These are phyloP conservation scores for Malassezia globosa DNA, from an alignment of 1,284 basidiomycete species.

Conservation along the genomic window DNA sequence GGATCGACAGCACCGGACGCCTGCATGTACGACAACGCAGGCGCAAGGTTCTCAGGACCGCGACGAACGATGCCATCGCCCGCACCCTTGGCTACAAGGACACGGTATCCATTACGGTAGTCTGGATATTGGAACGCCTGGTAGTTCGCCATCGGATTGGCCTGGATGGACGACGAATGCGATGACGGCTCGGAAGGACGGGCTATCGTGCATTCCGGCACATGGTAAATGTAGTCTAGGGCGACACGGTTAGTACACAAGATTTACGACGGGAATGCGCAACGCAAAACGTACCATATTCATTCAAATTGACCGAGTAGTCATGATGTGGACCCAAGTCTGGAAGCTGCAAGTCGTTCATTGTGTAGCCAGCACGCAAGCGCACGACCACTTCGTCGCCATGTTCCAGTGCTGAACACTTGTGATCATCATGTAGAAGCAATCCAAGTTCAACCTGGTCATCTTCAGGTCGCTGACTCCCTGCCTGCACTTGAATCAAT, in stretches of 20 bases:
- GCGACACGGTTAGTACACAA: too few relatives aligned
- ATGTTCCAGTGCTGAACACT: slow-evolving; percentile 40
- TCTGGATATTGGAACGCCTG: slow-evolving; percentile 35
- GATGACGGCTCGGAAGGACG: slow-evolving; percentile 40
- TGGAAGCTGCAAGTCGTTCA: slow-evolving; percentile 35
- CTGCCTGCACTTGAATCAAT: slow-evolving; percentile 38
- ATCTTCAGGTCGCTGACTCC: slow-evolving; percentile 12
- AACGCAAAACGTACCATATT: not conserved
- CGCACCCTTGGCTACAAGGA: slow-evolving; percentile 29
- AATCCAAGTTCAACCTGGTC: slow-evolving; percentile 25
- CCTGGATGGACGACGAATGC: slow-evolving; percentile 40
- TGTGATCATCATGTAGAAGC: slow-evolving; percentile 37
- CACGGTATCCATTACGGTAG: slow-evolving; percentile 30
- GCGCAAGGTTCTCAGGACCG: not conserved
- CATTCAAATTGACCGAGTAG: slow-evolving; percentile 28
- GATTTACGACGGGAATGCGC: slow-evolving; percentile 9
- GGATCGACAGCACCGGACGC: slow-evolving; percentile 2
- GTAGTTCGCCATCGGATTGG: slow-evolving; percentile 40
- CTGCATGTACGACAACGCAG: not conserved
- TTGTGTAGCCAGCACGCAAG: slow-evolving; percentile 20
- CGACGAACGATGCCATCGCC: slow-evolving; percentile 22
- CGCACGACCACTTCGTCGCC: slow-evolving; percentile 39
- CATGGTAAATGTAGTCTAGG: slow-evolving; percentile 24
- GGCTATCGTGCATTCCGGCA: slow-evolving; percentile 31
- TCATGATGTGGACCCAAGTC: slow-evolving; percentile 24